Evolutionary conservation across 2,329 filamentous ascomycete species (phyloP).

Genomic region (Dactylellina sp.): DNA sequence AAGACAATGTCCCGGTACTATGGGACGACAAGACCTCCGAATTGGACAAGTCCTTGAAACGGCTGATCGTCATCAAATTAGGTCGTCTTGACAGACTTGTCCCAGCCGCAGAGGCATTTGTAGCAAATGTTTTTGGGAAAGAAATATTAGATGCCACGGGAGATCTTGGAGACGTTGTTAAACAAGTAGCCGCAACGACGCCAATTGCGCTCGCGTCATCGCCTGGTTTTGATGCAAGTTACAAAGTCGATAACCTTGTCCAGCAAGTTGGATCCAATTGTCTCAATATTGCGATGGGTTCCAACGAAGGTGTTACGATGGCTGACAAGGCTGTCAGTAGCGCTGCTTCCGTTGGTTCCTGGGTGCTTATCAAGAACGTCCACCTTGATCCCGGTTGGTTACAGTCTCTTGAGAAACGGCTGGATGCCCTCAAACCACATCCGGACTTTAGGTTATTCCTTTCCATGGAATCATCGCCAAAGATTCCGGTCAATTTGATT

Average conservation of each 20-base stretch:
- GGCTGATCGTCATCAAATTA: conserved; percentile 90
- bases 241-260: conserved; percentile 97
- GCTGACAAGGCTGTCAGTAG: conserved; percentile 96
- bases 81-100: conserved; percentile 97
- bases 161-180: conserved; percentile 85
- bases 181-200: conserved; percentile 82
- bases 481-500: conserved; percentile 95
- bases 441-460: conserved; percentile 93
- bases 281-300: conserved; percentile 99
- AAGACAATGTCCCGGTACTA: conserved; percentile 81
- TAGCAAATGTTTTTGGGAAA: conserved; percentile 83
- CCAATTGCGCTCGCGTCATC: conserved; percentile 94
- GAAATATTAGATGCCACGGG: conserved; percentile 85
- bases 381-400: conserved; percentile 96
- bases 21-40: conserved; percentile 71
- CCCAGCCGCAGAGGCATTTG: conserved; percentile 90
- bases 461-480: conserved; percentile 96
- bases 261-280: conserved; percentile 84
- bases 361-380: conserved; percentile 99
- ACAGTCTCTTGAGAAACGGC: conserved; percentile 94
- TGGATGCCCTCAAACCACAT: conserved; percentile 94
- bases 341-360: conserved; percentile 89
- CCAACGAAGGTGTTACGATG: conserved; percentile 89
- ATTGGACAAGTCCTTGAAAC: conserved; percentile 80
- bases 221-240: conserved; percentile 96